Evolutionary conservation across 1,284 basidiomycete species (phyloP).

Genomic region (Pulchroboletus neoregius): DNA sequence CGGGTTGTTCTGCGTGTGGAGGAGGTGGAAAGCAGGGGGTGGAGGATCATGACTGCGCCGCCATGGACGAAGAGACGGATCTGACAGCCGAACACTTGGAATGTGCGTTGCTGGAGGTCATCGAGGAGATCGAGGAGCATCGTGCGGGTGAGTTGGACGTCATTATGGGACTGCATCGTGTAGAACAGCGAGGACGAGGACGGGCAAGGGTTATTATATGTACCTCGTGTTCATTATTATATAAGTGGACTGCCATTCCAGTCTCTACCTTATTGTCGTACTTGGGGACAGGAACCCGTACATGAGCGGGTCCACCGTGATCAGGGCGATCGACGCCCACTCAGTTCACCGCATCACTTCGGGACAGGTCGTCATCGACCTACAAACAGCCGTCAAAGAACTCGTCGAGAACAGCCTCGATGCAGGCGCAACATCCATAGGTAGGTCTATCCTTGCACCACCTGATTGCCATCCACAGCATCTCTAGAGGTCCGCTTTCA

Average conservation of each 20-base stretch:
- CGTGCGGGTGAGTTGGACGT: conserved; percentile 33
- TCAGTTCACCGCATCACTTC: conserved; percentile 51
- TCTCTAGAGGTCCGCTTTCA: conserved; percentile 85
- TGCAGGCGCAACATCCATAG: conserved; percentile 84
- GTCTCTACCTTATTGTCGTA: neutral
- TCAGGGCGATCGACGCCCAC: conserved; percentile 45
- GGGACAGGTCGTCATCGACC: conserved; percentile 85
- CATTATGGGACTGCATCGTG: conserved; percentile 34
- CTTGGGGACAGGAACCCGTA: conserved; percentile 1
- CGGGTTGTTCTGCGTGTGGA: conserved; percentile 49
- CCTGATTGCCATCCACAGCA: neutral
- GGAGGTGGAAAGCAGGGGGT: conserved; percentile 41
- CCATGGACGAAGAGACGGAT: conserved; percentile 63
- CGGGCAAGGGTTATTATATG: neutral
- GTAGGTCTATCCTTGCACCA: conserved; percentile 36
- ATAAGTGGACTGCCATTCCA: too few relatives aligned
- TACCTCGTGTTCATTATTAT: too few relatives aligned
- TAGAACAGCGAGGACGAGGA: neutral
- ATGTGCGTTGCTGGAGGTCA: conserved; percentile 47
- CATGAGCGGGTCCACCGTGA: conserved; percentile 66
- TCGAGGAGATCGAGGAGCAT: conserved; percentile 44
- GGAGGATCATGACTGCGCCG: conserved; percentile 65
- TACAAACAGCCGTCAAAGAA: conserved; percentile 96
- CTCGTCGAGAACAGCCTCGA: conserved; percentile 96
- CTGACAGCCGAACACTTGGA: conserved; percentile 41